Conservation (phyloP, 1,284 basidiomycete species). For the Acaromyces ingoldii region DNA sequence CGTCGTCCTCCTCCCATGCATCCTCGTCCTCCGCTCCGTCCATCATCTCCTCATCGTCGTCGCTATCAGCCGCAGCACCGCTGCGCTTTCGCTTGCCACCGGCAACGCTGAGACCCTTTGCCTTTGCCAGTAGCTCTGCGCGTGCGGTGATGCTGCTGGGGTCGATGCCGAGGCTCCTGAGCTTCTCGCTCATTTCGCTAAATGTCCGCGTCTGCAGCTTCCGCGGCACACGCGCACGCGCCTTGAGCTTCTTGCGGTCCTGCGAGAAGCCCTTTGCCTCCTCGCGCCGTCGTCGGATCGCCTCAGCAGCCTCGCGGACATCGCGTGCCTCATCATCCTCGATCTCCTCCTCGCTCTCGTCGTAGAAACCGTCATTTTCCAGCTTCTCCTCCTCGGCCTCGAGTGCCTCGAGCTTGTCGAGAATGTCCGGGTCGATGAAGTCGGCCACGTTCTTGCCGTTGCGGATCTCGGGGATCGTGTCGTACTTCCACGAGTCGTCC, state of each 20-base stretch:
- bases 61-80: conserved; percentile 54
- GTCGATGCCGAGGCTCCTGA: conserved; percentile 83
- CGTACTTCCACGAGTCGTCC: conserved; percentile 91
- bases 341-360: conserved; percentile 68
- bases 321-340: conserved; percentile 85
- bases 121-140: conserved; percentile 75
- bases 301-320: conserved; percentile 66
- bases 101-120: conserved; percentile 61
- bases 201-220: conserved; percentile 70
- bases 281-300: conserved; percentile 62
- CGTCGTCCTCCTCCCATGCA: conserved; percentile 52
- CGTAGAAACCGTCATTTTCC: conserved; percentile 90
- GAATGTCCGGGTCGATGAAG: conserved; percentile 98
- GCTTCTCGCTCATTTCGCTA: conserved; percentile 71
- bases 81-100: conserved; percentile 62
- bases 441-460: conserved; percentile 98
- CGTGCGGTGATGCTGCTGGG: conserved; percentile 81
- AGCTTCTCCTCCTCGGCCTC: conserved; percentile 94
- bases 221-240: conserved; percentile 80
- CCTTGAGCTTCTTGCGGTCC: conserved; percentile 80
- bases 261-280: conserved; percentile 72
- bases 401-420: conserved; percentile 90
- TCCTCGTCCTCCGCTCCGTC: conserved; percentile 55
- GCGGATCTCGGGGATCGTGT: conserved; percentile 91
- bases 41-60: conserved; percentile 41